Conservation (phyloP, 345 rosid genomes). For the Rhodamnia rubescens region DNA sequence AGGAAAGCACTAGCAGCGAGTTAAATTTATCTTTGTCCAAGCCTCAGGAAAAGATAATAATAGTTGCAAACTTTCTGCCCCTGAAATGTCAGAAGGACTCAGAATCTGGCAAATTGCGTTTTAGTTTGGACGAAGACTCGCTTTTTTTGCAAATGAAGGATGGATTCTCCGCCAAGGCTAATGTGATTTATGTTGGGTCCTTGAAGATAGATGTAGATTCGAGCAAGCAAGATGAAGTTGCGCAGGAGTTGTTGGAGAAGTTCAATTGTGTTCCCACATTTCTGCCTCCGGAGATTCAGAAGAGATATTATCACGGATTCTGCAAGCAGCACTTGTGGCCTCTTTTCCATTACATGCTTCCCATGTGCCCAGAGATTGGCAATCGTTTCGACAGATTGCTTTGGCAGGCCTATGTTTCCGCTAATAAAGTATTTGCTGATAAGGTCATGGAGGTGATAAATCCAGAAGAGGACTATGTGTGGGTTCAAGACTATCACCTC, state of each 20-base stretch:
- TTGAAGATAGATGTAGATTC: constrained; percentile 26
- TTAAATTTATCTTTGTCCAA: background rate
- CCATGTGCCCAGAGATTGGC: constrained; percentile 25
- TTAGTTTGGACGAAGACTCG: constrained; percentile 29
- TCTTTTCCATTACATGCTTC: constrained; percentile 39
- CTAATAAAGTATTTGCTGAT: constrained; percentile 35
- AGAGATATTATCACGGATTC: constrained; percentile 27
- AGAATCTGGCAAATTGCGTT: constrained; percentile 18
- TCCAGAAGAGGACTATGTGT: constrained; percentile 28
- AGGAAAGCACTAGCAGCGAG: constrained; percentile 6
- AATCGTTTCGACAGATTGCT: constrained; percentile 20
- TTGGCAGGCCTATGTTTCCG: constrained; percentile 34
- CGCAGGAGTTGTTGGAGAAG: constrained; percentile 24
- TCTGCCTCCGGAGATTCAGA: constrained; percentile 26
- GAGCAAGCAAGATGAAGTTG: constrained; percentile 29
- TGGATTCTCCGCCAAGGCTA: constrained; percentile 18
- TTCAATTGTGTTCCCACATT: constrained; percentile 33
- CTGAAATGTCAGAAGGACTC: constrained; percentile 17
- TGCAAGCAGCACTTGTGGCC: constrained; percentile 47
- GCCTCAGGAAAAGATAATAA: constrained; percentile 13
- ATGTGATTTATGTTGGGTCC: constrained; percentile 31
- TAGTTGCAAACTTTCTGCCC: constrained; percentile 33
- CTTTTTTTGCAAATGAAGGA: constrained; percentile 26
- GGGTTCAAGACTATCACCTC: constrained; percentile 42
- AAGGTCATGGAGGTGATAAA: constrained; percentile 32